Percentiles rank a stretch among this genome's conserved stretches.
Evolutionary conservation across 2,329 filamentous ascomycete genomes (phyloP).

Genomic region (Penicillium crustosum): DNA sequence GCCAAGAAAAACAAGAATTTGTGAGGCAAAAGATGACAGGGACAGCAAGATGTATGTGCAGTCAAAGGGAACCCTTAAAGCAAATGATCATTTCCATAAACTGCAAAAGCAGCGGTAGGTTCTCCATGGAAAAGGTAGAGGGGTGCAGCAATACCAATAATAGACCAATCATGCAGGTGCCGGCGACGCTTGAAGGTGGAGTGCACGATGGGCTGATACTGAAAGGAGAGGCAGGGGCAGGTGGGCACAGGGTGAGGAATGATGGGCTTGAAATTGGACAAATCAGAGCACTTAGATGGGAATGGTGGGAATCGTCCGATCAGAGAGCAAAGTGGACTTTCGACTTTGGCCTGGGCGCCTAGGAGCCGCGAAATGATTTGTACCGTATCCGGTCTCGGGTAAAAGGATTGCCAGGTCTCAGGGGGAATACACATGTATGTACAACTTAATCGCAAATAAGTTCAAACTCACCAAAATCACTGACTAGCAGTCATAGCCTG

Average conservation of each 20-base stretch:
- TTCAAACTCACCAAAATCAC: constrained; percentile 9
- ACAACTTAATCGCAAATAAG: not conserved
- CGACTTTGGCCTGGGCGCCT: constrained; percentile 8
- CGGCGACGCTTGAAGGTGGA: constrained; percentile 27
- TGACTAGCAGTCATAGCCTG: not conserved
- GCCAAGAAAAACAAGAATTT: constrained; percentile 14
- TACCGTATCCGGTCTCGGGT: constrained; percentile 18
- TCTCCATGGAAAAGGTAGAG: constrained; percentile 21
- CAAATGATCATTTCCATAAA: constrained; percentile 9
- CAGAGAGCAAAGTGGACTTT: constrained; percentile 18
- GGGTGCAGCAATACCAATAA: constrained; percentile 15
- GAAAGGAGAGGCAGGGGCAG: constrained; percentile 19
- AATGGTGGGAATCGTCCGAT: constrained; percentile 22
- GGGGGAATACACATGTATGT: not conserved
- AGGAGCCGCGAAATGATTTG: constrained; percentile 18
- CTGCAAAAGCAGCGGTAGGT: constrained; percentile 13
- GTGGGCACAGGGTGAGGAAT: constrained; percentile 19
- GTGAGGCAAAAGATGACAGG: constrained; percentile 4
- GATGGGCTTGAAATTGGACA: constrained; percentile 18
- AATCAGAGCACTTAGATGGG: constrained; percentile 17
- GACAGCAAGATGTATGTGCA: constrained; percentile 11
- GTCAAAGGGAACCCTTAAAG: not conserved
- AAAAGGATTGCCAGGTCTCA: constrained; percentile 4
- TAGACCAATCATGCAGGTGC: constrained; percentile 34
- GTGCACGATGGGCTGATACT: constrained; percentile 33